Percentiles rank a stretch among this genome's conserved stretches.
These are phyloP conservation scores for Cladophialophora yegresii DNA, from an alignment of 2,329 filamentous ascomycete species.

Conservation along the genomic window DNA sequence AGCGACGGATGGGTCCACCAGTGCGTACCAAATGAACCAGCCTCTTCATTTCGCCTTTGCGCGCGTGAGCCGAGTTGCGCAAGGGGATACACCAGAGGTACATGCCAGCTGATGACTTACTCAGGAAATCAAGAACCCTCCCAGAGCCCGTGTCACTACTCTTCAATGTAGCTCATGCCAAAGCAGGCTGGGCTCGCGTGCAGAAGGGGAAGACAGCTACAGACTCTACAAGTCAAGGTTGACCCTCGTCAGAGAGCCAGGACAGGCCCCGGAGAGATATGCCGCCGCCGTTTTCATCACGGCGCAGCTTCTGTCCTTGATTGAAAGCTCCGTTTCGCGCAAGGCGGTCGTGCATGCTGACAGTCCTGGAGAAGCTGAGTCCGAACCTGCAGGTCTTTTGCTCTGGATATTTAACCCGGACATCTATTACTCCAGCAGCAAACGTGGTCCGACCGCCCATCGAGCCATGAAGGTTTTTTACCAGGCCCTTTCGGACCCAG, in stretches of 20 bases:
- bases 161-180: slow-evolving; percentile 47
- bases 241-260: slow-evolving; percentile 37
- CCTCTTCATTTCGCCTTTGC: slow-evolving; percentile 34
- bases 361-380: slow-evolving; percentile 22
- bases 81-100: slow-evolving; percentile 44
- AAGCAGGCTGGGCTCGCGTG: slow-evolving; percentile 40
- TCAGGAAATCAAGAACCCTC: slow-evolving; percentile 21
- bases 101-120: slow-evolving; percentile 36
- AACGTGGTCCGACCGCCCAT: slow-evolving; percentile 39
- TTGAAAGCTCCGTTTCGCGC: slow-evolving; percentile 58
- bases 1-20: slow-evolving; percentile 40
- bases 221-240: slow-evolving; percentile 36
- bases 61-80: slow-evolving; percentile 36
- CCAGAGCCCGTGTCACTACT: slow-evolving; percentile 24
- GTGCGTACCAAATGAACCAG: slow-evolving; percentile 27
- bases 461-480: slow-evolving; percentile 63
- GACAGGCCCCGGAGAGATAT: slow-evolving; percentile 38
- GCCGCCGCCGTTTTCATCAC: slow-evolving; percentile 49
- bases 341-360: slow-evolving; percentile 56
- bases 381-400: slow-evolving; percentile 18
- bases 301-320: slow-evolving; percentile 58
- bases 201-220: not conserved
- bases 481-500: slow-evolving; percentile 42
- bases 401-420: slow-evolving; percentile 65
- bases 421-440: slow-evolving; percentile 57